Base-by-base conservation (phyloP, 257 asterid species). In the Lavandula angustifolia region DNA sequence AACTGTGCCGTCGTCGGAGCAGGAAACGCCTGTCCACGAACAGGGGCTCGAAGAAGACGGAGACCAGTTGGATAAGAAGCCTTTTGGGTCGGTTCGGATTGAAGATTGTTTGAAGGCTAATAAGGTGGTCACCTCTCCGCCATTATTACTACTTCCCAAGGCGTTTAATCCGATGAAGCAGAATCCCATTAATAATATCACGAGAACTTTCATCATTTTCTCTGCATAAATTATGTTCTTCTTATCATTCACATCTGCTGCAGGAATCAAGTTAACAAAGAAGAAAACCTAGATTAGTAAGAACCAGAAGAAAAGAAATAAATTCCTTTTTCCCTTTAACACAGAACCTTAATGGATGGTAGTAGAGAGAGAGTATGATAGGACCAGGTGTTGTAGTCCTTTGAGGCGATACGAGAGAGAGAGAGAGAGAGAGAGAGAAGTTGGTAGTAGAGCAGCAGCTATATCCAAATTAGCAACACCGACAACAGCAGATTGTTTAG, bases 31-130 rank as follows among this genome's bases (percentile, higher is more conserved):
- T 60, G 22, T 75, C 94, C 92, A 92, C 0, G 79, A 78, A 50
- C 98, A 91, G 0, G 89, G 95, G 71, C 56, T 71, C 11, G 84
- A 72, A 34, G 88, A 75, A 55, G 92, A 79, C 29, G 72, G 46
- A 52, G 52, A 70, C 98, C 98, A 92, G 73, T 72, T 78, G 12
- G 42, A 40, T 66, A 92, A 72, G 65, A 85, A 76, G 32, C 80
- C 80, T n/a, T 78, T 80, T 31, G 96, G 87, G 64, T 89, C 98
- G 22, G 69, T 37, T 62, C 74, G 75, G 52, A 92, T 57, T 16
- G 98, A 92, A 14, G 91, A 85, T 16, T 71, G 22, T 76, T 78
- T 92, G 76, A 92, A 92, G 57, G 88, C 81, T 53, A 86, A 31
- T 41, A 92, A 77, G 11, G 37, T 73, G 63, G 48, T 55, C 22